Evolutionary conservation across 202 grass and related monocot species (phyloP), one percentile per base, ranked within the genome.

Genomic region (Setaria italica): DNA sequence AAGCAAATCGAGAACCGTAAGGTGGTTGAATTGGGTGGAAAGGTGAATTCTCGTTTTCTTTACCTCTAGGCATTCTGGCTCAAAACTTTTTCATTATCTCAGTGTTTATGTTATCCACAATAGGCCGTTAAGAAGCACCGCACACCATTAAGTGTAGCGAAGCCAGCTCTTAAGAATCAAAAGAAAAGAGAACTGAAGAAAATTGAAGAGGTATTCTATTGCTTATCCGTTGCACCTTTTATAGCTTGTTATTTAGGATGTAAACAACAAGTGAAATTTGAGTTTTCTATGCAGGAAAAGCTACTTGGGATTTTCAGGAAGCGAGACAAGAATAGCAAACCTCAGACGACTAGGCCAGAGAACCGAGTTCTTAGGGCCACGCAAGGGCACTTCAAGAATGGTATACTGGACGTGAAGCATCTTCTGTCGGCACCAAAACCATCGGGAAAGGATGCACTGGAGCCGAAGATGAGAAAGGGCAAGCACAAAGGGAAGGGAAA

Each of bases 371-470:
- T 96, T 10, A 94, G 70, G 87, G 91, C 90, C 2, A 96, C 86
- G 0, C 87, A 99, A 87, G 94, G 97, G 21, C 82, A 68, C 79
- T 99, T 99, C 79, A 99, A 80, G 82, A 99, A 96, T 72, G 95
- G 95, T 80, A 85, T 98, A 82, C 89, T 97, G 56, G 77, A 99
- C 58, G 92, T 99, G 37, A 99, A 97, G 43, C 93, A 97, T 81
- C 85, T 99, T 35, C 80, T 94, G 73, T 70, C 76, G 14, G 41
- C 70, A 55, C 87, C 94, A n/a, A 96, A 89, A 74, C 71, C 76
- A 87, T 88, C 90, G 0, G 82, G 74, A 68, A 70, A 76, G 33
- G 88, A 90, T 70, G 58, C 6, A 4, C 72, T 76, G 0, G 88
- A 89, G 51, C 82, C 78, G 9, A 94, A 91, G 77, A 82, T 75